Percentiles rank a stretch among this genome's conserved stretches.
Evolutionary conservation across 2,329 filamentous ascomycete species (phyloP).

Genomic region (Xylaria sp.): DNA sequence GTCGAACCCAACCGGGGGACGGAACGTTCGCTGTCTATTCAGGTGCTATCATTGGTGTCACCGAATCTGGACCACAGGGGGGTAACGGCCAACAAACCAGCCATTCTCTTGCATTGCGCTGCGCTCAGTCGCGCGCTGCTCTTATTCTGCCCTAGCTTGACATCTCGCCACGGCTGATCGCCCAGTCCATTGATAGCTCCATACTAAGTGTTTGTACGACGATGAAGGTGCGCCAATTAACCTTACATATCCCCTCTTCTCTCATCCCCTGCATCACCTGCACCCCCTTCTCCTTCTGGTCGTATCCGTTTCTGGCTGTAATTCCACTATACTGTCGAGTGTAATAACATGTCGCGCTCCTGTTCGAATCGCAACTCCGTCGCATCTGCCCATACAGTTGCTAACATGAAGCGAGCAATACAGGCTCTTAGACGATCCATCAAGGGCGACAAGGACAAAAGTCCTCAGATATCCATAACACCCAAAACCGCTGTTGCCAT

Average conservation of each 20-base stretch:
- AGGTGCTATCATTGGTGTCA: slow-evolving; percentile 45
- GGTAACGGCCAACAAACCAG: slow-evolving; percentile 37
- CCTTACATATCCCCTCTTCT: slow-evolving; percentile 34
- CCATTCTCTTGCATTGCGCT: slow-evolving; percentile 38
- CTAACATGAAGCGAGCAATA: slow-evolving; percentile 56
- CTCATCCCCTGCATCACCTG: slow-evolving; percentile 17
- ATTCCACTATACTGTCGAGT: slow-evolving; percentile 27
- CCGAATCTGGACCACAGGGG: slow-evolving; percentile 43
- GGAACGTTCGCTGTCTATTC: slow-evolving; percentile 38
- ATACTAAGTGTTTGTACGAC: slow-evolving; percentile 45
- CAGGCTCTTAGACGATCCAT: slow-evolving; percentile 87
- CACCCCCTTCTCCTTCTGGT: slow-evolving; percentile 23
- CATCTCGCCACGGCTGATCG: slow-evolving; percentile 37
- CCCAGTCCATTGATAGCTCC: slow-evolving; percentile 42
- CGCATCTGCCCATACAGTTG: slow-evolving; percentile 40
- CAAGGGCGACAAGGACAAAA: slow-evolving; percentile 86
- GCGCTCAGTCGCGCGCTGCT: slow-evolving; percentile 40
- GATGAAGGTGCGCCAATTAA: slow-evolving; percentile 53
- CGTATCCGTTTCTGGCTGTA: slow-evolving; percentile 34
- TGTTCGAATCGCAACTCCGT: slow-evolving; percentile 42
- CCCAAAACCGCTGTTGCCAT: slow-evolving; percentile 90
- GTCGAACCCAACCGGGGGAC: slow-evolving; percentile 45
- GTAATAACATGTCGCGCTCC: slow-evolving; percentile 45
- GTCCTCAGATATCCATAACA: slow-evolving; percentile 78
- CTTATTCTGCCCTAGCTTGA: slow-evolving; percentile 37